Base-by-base conservation (phyloP, 1,139 yeast species). In the Zygotorulaspora mrakii region DNA sequence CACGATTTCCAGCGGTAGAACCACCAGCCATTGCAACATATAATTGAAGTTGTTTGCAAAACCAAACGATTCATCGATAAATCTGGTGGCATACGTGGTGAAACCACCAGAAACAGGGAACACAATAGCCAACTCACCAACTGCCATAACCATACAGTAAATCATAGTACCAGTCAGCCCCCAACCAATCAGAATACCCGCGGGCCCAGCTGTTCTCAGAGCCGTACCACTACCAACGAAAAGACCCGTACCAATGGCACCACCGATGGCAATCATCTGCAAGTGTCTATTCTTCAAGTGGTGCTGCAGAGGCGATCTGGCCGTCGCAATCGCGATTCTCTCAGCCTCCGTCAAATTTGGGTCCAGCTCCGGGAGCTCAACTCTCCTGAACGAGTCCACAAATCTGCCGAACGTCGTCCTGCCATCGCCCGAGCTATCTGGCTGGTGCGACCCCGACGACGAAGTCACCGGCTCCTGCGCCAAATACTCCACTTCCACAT, bases 21-120 rank as follows among this genome's bases (percentile, higher is more conserved):
- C 79, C 37, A 80, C 74, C 27, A 81, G 68, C 88, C 88, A 81
- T 62, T 79, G 82, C 46, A 82, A 55, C 46, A 82, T 80, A 57
- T 82, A 82, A 61, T 79, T 80, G 76, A 80, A 79, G 28, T 84
- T 86, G 68, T 75, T 75, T 27, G 86, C 83, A 59, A 84, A 85
- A 39, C 89, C 89, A 73, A 82, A 76, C 9, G 85, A 73, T 5
- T 82, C 79, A 51, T 79, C 83, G 35, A 81, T 69, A 52, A 82
- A 82, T 49, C 85, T 69, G 3, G 83, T 73, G 39, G 83, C 76
- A 52, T 76, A 79, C 20, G 83, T 78, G 35, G 82, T 79, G 59
- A 81, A 82, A n/a, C 87, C 81, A 55, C 89, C 89, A 18, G 82
- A 68, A 30, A 81, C 77, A 3, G 89, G 88, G 63, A 74, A 79